Conservation (phyloP, 345 rosid genomes). For the Dipteronia dyeriana region DNA sequence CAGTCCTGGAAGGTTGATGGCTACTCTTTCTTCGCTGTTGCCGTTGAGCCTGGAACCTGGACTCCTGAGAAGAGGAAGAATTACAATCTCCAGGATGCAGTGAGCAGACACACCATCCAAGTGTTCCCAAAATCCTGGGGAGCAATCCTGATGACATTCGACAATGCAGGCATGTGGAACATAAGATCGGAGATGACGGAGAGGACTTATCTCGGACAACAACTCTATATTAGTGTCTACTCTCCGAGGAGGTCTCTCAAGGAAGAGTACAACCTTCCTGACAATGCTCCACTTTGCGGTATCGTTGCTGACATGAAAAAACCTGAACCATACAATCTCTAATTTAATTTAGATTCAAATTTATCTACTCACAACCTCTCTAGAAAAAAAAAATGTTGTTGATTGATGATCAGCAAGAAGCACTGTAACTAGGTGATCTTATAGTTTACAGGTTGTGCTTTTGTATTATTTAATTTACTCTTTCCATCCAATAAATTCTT, state of each 20-base stretch:
- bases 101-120: slow-evolving; percentile 85
- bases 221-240: slow-evolving; percentile 60
- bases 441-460: not conserved
- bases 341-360: not conserved
- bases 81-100: slow-evolving; percentile 83
- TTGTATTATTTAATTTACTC: not conserved
- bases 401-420: not conserved
- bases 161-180: slow-evolving; percentile 98
- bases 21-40: slow-evolving; percentile 77
- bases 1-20: slow-evolving; percentile 74
- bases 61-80: slow-evolving; percentile 68
- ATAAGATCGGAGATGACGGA: slow-evolving; percentile 71
- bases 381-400: not conserved
- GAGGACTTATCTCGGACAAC: slow-evolving; percentile 72
- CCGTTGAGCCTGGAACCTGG: slow-evolving; percentile 75
- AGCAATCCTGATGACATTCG: slow-evolving; percentile 77
- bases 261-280: slow-evolving; percentile 84
- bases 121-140: slow-evolving; percentile 90
- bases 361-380: not conserved
- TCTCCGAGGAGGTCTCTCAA: slow-evolving; percentile 73
- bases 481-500: too few relatives aligned
- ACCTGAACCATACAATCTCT: slow-evolving; percentile 57
- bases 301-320: slow-evolving; percentile 51
- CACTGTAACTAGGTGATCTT: not conserved
- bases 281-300: slow-evolving; percentile 60